These are phyloP conservation scores for Bipolaris sorokiniana DNA, from an alignment of 2,329 filamentous ascomycete genomes.

Conservation along the genomic window DNA sequence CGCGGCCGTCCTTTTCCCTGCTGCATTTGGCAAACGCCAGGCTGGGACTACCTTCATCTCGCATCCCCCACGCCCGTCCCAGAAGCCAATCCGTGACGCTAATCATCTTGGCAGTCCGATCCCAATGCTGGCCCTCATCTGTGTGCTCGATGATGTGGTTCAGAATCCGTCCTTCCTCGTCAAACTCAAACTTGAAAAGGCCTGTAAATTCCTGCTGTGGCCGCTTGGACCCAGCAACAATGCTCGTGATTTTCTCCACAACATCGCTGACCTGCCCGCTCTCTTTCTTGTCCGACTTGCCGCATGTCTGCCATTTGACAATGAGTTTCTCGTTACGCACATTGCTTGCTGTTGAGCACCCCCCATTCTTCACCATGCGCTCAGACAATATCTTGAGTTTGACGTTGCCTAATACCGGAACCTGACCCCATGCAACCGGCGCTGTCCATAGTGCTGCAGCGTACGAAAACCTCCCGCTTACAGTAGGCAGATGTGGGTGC, in stretches of 20 bases:
- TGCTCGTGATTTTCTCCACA: conserved; percentile 61
- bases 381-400: conserved; percentile 86
- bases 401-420: conserved; percentile 90
- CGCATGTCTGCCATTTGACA: conserved; percentile 83
- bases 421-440: conserved; percentile 91
- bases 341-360: conserved; percentile 45
- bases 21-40: conserved; percentile 48
- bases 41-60: conserved; percentile 51
- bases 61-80: conserved; percentile 70
- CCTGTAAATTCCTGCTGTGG: conserved; percentile 77
- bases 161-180: conserved; percentile 79
- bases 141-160: conserved; percentile 95
- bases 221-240: conserved; percentile 58
- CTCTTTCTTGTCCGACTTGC: conserved; percentile 56
- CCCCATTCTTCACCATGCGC: conserved; percentile 73
- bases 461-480: conserved; percentile 88
- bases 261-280: conserved; percentile 56
- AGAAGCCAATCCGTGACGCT: conserved; percentile 94
- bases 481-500: conserved; percentile 87
- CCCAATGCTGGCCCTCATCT: conserved; percentile 82
- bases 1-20: conserved; percentile 17
- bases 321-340: conserved; percentile 77
- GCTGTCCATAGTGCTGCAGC: conserved; percentile 94
- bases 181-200: conserved; percentile 95
- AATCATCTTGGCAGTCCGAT: conserved; percentile 83